Evolutionary conservation across 345 rosid genomes (phyloP).

Genomic region (Turritis glabra): DNA sequence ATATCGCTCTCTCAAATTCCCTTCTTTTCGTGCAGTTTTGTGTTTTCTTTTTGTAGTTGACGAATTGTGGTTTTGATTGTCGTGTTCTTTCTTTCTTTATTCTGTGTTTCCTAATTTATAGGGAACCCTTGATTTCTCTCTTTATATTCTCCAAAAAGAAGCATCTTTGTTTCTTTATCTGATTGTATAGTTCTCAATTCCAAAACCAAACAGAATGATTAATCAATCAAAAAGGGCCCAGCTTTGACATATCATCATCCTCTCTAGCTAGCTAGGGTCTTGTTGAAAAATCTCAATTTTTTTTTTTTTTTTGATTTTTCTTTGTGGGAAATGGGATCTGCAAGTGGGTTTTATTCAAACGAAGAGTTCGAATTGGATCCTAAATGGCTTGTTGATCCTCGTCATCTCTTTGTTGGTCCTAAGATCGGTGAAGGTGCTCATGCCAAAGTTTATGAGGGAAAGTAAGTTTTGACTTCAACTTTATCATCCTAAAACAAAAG

Average conservation of each 20-base stretch:
- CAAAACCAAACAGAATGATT: constrained; percentile 30
- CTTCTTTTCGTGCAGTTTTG: constrained; percentile 9
- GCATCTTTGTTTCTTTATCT: constrained; percentile 9
- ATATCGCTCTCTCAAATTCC: constrained; percentile 23
- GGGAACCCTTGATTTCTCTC: constrained; percentile 26
- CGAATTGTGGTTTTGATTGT: constrained; percentile 25
- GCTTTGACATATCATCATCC: constrained; percentile 19
- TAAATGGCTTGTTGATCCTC: constrained; percentile 91
- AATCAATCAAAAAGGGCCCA: constrained; percentile 29
- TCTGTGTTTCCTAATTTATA: constrained; percentile 23
- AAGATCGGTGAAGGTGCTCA: constrained; percentile 99
- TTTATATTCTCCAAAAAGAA: neutral
- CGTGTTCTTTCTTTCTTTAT: constrained; percentile 34
- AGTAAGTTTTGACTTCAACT: constrained; percentile 62
- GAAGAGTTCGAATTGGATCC: constrained; percentile 69
- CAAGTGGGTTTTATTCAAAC: constrained; percentile 58
- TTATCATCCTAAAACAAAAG: neutral
- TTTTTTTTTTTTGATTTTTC: constrained; percentile 30
- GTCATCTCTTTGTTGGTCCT: constrained; percentile 91
- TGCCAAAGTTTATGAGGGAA: constrained; percentile 98
- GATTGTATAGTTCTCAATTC: constrained; percentile 28
- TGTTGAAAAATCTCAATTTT: neutral
- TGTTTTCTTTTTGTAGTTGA: constrained; percentile 14
- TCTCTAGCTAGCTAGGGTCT: constrained; percentile 8
- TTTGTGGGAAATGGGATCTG: constrained; percentile 68